Evolutionary conservation across 768 basidiomycete species (phyloP), one percentile per base, ranked within the genome.

Genomic region (Serendipita sp.): DNA sequence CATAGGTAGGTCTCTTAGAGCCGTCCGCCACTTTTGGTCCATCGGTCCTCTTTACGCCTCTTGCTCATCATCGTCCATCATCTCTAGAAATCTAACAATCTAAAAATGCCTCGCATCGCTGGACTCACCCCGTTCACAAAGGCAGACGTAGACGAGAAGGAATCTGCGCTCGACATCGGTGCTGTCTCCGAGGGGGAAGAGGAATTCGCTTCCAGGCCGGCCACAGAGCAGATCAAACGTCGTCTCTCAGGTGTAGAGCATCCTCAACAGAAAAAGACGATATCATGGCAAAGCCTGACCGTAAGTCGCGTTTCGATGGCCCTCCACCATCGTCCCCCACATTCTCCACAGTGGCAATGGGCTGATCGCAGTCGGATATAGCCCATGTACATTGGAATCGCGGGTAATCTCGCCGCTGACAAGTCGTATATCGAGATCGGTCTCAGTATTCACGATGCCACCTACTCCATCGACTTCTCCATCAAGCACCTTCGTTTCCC

Each of bases 351-450:
- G 44, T 41, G 32, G 2, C 38, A 41, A 41, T 23, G 23, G 38
- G 32, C 44, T 38, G 32, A 32, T 23, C 32, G 32, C 7, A 28
- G 56, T 44, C 58, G 44, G 44, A 71, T 44, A 13, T 71, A 91
- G 89, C 86, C 89, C 23, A 89, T 91, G 89, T 91, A 89, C 88
- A 87, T 85, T 67, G 89, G 87, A 70, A 78, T 90, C 60, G 85
- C 88, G 2, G 87, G 86, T 45, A 76, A 75, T 28, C 72, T 83
- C 56, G 72, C 84, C 71, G 79, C 83, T 71, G 81, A 83, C 70
- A 81, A 80, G 65, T 80, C 79, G 62, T 75, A 80, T 65, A 83
- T 80, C 66, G 87, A 90, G 74, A 75, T 91, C 71, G 85, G 88
- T 45, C 78, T 90, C 71, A 87, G 88, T 65, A 78, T 91, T 56